Evolutionary conservation across 2,329 filamentous ascomycete species (phyloP), one percentile per base, ranked within the genome.

Genomic region (Seiridium unicorne): DNA sequence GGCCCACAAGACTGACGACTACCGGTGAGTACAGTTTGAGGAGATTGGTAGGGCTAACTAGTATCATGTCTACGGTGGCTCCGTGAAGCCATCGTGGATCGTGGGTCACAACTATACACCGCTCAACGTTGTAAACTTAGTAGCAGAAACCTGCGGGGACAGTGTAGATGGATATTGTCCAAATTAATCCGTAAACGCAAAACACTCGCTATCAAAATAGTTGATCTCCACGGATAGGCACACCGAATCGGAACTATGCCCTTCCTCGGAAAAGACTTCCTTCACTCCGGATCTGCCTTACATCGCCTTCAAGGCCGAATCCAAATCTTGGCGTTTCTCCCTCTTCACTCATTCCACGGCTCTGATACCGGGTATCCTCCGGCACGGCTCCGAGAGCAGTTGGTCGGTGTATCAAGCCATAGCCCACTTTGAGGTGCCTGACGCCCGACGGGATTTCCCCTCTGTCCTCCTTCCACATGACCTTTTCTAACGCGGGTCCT

Each of bases 401-500:
- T 38, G 51, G 32, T 35, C 59, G 55, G 38, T 68, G 64, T 32
- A 68, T 65, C 46, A 69, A 55, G 9, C 69, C 69, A 49, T 69
- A 71, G 2, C 69, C 68, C 4, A 70, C 67, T 62, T 60, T 63
- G 5, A 70, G 35, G 44, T 63, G 67, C 54, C 64, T 66, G 46
- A 69, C 56, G 11, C 68, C 66, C 5, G 49, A 54, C 10, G 65
- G 62, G 10, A 69, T 42, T 36, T 62, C 53, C 10, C 66, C 64
- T 44, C 54, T 46, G 34, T 61, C 60, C 7, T 64, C 66, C n/a
- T 62, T 65, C 62, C 68, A 69, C 10, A 69, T 67, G 31, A 78
- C 63, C 51, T 67, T 70, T 51, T 79, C 76, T 3, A 78, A 67
- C n/a, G 73, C 73, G 1, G 70, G 72, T 1, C 76, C 77, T 34